Conservation (phyloP, 1,139 yeast species). For the Saccharomycopsis phalli region DNA sequence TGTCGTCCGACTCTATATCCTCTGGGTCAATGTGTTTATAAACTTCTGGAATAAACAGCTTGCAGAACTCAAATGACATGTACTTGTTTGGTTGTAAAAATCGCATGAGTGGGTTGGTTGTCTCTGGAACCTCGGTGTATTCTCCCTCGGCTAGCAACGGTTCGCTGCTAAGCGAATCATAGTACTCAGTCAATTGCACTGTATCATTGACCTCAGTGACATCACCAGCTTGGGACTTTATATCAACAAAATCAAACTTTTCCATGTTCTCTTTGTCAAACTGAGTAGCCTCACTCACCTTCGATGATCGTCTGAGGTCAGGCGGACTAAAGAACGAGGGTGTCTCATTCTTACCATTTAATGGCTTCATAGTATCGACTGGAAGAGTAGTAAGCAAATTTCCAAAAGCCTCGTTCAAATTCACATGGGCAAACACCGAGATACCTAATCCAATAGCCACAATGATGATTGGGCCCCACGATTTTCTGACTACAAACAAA, state of each 20-base stretch:
- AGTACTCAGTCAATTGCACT: constrained; percentile 6
- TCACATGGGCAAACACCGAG: constrained; percentile 47
- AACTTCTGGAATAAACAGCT: constrained; percentile 45
- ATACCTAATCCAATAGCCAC: constrained; percentile 45
- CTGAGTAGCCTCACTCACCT: not conserved
- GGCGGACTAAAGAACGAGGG: constrained; percentile 36
- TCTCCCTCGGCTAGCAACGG: constrained; percentile 49
- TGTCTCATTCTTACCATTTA: constrained; percentile 63
- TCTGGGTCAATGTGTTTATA: constrained; percentile 33
- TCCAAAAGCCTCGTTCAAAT: constrained; percentile 54
- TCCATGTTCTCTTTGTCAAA: not conserved
- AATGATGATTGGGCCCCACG: constrained; percentile 66
- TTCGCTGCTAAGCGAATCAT: constrained; percentile 21
- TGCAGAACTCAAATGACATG: constrained; percentile 46
- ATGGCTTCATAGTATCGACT: constrained; percentile 51
- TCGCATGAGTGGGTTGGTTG: constrained; percentile 26
- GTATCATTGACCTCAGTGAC: not conserved
- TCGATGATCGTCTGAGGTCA: not conserved
- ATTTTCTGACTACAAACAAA: constrained; percentile 57
- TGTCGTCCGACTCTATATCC: constrained; percentile 30
- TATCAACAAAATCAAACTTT: not conserved
- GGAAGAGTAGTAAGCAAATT: constrained; percentile 53
- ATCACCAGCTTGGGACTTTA: not conserved
- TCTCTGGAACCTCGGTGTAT: constrained; percentile 25
- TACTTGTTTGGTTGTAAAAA: constrained; percentile 48